These are phyloP conservation scores for Podospora didyma DNA, from an alignment of 495 filamentous ascomycete species.

Conservation along the genomic window DNA sequence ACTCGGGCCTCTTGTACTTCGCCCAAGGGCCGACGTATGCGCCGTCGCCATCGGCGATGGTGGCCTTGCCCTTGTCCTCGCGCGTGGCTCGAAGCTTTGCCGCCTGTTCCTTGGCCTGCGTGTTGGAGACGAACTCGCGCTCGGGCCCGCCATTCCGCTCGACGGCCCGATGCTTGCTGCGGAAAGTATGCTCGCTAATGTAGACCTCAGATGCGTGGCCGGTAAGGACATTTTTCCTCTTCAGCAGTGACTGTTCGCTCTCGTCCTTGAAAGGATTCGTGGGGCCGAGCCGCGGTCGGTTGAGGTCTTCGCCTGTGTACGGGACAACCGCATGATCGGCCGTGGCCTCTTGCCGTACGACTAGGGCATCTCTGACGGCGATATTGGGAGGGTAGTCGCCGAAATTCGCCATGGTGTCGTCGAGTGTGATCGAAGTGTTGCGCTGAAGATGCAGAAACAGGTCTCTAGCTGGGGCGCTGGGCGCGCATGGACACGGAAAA, in stretches of 20 bases:
- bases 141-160: slow-evolving; percentile 48
- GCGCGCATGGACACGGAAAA: not conserved
- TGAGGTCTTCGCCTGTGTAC: slow-evolving; percentile 64
- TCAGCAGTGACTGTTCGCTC: slow-evolving; percentile 44
- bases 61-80: slow-evolving; percentile 78
- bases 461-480: not conserved
- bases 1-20: slow-evolving; percentile 62
- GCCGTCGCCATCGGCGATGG: slow-evolving; percentile 76
- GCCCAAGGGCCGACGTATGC: slow-evolving; percentile 96
- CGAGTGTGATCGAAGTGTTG: not conserved
- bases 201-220: slow-evolving; percentile 83
- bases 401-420: slow-evolving; percentile 49
- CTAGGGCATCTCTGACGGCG: slow-evolving; percentile 50
- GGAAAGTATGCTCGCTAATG: slow-evolving; percentile 86
- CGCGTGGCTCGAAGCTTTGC: slow-evolving; percentile 63
- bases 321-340: slow-evolving; percentile 56
- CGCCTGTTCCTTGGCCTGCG: slow-evolving; percentile 60
- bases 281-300: slow-evolving; percentile 66
- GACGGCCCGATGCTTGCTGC: slow-evolving; percentile 72
- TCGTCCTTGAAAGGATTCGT: slow-evolving; percentile 75
- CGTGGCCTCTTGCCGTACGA: slow-evolving; percentile 45
- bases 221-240: slow-evolving; percentile 88
- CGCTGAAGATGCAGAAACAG: not conserved
- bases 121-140: slow-evolving; percentile 34
- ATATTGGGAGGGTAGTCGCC: slow-evolving; percentile 55